Evolutionary conservation across 2,329 filamentous ascomycete species (phyloP), one percentile per base, ranked within the genome.

Genomic region (Delphinella strobiligena): DNA sequence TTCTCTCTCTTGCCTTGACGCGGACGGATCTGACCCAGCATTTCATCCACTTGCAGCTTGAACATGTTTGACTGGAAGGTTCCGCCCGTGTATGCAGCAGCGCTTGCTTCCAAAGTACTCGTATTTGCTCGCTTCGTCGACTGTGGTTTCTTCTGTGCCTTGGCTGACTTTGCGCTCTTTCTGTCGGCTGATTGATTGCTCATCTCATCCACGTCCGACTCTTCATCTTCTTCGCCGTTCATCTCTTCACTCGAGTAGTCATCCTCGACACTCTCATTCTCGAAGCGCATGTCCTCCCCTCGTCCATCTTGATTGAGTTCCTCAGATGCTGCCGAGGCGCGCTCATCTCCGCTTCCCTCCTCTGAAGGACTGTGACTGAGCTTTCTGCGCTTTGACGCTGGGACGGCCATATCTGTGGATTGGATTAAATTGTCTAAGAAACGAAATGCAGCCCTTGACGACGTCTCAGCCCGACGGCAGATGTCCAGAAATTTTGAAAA

Each of bases 21-120:
- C 24, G 70, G 72, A 49, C 68, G 67, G 36, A 77, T 61, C 47
- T 76, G 71, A 5, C 62, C 57, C 37, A 81, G 55, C 41, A 82
- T 61, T 49, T 80, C 75, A 46, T 81, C 74, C 24, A 80, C 65
- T 53, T 82, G 78, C 8, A 82, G 58, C 53, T 80, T 80, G 61
- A 82, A 80, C 41, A 80, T 62, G 53, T 69, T 78, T 32, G 75
- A 78, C 52, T 78, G 78, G 63, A 73, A 79, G n/a, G 71, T 65
- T 35, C 72, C 72, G 22, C 64, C 66, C 15, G 59, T 61, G 52
- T 68, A 71, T 18, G 62, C 56, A 37, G 61, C 62, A 36, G 54
- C 48, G 41, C 42, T 45, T 11, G 46, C 38, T 37, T 42, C 46
- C n/a, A 42, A 37, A 19, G 38, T 18, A n/a, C n/a, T 36, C 30